phyloP scores from a whole-genome alignment of 176 grass and related monocot species.

The Lolium multiflorum region DNA sequence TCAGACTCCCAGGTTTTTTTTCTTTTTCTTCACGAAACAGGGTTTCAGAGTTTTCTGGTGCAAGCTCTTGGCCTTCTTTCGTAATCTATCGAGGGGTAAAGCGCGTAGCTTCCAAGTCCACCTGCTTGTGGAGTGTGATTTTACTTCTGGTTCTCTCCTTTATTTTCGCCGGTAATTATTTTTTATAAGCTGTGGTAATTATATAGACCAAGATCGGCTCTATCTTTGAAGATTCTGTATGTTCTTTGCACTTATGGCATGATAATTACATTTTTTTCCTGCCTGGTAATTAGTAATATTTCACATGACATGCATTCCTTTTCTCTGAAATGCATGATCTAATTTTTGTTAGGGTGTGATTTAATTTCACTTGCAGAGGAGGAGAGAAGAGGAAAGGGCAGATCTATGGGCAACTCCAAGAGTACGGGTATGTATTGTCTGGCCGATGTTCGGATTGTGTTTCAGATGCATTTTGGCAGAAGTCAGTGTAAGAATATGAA shows the following conservation, averaged over 20 bases:
- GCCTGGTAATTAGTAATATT: background rate
- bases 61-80: background rate
- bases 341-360: too few species aligned
- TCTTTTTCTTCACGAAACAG: background rate
- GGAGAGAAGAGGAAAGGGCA: too few species aligned
- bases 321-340: background rate
- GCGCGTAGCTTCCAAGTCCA: background rate
- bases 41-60: background rate
- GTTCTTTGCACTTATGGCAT: background rate
- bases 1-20: too few species aligned
- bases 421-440: too few species aligned
- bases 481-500: background rate
- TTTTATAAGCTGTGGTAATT: background rate
- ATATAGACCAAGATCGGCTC: background rate
- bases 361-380: too few species aligned
- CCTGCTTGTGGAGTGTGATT: background rate
- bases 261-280: background rate
- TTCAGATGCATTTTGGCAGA: background rate
- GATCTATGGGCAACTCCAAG: too few species aligned
- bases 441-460: too few species aligned
- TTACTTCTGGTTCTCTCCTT: background rate
- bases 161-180: background rate
- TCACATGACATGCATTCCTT: background rate
- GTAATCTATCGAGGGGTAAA: background rate
- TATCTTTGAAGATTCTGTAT: background rate